A percentile compares a stretch with the other conserved stretches of the same genome.
phyloP scores from a whole-genome alignment of 108 stramenopile species.

The Skeletonema costatum region DNA sequence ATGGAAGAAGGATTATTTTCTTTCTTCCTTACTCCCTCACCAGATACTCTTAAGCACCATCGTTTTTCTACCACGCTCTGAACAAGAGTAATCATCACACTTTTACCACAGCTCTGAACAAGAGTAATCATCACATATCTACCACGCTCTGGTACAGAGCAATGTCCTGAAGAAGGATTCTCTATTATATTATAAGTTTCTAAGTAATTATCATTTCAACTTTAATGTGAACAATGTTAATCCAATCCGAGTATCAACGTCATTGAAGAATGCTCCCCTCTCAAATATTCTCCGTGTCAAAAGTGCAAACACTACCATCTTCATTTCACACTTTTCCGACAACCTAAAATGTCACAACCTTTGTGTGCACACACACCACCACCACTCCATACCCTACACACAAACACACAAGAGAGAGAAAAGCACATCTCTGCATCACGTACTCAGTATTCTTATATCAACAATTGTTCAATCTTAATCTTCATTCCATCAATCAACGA shows the following conservation, averaged over 20 bases:
- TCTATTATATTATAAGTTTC: too few relatives aligned
- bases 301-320: background rate
- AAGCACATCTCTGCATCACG: conserved; percentile 37
- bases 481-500: conserved; percentile 96
- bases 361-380: background rate
- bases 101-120: too few relatives aligned
- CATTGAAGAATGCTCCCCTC: conserved; percentile 27
- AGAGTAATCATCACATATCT: too few relatives aligned
- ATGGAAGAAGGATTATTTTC: too few relatives aligned
- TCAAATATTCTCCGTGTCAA: background rate
- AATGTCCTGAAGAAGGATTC: too few relatives aligned
- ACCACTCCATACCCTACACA: background rate
- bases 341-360: background rate
- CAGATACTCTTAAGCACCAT: too few relatives aligned
- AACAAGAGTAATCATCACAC: too few relatives aligned
- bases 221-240: background rate
- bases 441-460: conserved; percentile 86
- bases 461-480: conserved; percentile 98
- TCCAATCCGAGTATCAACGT: conserved; percentile 47
- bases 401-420: background rate
- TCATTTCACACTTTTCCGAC: background rate
- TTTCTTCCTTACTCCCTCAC: too few relatives aligned
- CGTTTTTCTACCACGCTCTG: too few relatives aligned
- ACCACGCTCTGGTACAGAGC: too few relatives aligned
- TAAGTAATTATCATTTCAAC: too few relatives aligned